These are phyloP conservation scores for Neurospora sp. DNA, from an alignment of 495 filamentous ascomycete genomes.

Conservation along the genomic window DNA sequence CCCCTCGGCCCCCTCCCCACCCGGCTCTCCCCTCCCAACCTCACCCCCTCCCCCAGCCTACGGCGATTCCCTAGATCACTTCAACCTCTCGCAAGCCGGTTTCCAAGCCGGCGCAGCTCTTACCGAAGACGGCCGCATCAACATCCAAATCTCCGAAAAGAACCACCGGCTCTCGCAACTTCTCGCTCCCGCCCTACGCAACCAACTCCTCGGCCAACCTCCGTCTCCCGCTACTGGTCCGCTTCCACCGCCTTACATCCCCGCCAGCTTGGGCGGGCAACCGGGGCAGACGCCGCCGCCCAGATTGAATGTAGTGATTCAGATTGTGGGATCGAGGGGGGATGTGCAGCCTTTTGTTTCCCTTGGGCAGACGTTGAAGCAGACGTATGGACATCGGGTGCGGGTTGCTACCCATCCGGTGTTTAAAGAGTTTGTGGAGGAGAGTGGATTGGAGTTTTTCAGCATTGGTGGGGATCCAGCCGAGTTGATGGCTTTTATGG, in stretches of 20 bases:
- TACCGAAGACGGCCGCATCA: constrained; percentile 56
- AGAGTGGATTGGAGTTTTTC: constrained; percentile 62
- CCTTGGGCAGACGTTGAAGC: constrained; percentile 57
- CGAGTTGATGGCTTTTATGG: constrained; percentile 74
- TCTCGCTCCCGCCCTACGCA: constrained; percentile 53
- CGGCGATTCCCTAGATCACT: constrained; percentile 33
- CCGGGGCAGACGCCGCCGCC: constrained; percentile 49
- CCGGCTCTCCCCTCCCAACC: background rate
- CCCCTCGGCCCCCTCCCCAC: background rate
- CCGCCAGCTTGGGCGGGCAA: constrained; percentile 47
- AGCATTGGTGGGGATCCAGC: constrained; percentile 61
- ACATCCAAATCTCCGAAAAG: constrained; percentile 65
- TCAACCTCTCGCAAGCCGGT: constrained; percentile 38
- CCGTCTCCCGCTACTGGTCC: constrained; percentile 21
- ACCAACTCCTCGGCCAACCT: constrained; percentile 41
- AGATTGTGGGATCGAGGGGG: constrained; percentile 67
- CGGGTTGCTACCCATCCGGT: constrained; percentile 59
- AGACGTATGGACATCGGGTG: constrained; percentile 59
- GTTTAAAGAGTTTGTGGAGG: constrained; percentile 57
- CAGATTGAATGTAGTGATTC: constrained; percentile 62
- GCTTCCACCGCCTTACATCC: constrained; percentile 50
- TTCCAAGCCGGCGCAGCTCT: constrained; percentile 38
- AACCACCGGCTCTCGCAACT: constrained; percentile 53
- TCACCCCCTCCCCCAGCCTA: constrained; percentile 30
- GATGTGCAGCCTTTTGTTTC: constrained; percentile 72